phyloP scores from a whole-genome alignment of 305 asterid species.

The Solanum chacoense region DNA sequence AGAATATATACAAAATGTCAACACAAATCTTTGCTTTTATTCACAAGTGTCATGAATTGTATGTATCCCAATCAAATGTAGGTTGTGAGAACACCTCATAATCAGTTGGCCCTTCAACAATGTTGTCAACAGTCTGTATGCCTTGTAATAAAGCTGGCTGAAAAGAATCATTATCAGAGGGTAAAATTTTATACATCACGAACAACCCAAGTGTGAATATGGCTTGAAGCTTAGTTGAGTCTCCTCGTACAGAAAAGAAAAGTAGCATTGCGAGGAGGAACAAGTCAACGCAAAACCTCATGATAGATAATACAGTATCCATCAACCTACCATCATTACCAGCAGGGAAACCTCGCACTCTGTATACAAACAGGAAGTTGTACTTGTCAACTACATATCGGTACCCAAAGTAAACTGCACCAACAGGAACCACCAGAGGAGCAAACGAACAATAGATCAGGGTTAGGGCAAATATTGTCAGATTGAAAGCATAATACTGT shows the following conservation, averaged over 20 bases:
- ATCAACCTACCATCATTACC: slow-evolving; percentile 96
- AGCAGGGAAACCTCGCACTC: slow-evolving; percentile 97
- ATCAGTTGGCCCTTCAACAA: slow-evolving; percentile 57
- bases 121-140: slow-evolving; percentile 64
- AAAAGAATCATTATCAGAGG: slow-evolving; percentile 42
- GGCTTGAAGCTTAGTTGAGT: slow-evolving; percentile 86
- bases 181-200: slow-evolving; percentile 74
- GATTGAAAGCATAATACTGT: slow-evolving; percentile 91
- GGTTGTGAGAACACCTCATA: slow-evolving; percentile 90
- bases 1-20: not conserved
- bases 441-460: slow-evolving; percentile 81
- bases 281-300: slow-evolving; percentile 79
- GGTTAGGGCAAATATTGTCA: slow-evolving; percentile 91
- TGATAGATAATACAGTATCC: slow-evolving; percentile 73
- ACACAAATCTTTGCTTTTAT: not conserved
- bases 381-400: slow-evolving; percentile 91
- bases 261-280: slow-evolving; percentile 72
- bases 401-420: slow-evolving; percentile 84
- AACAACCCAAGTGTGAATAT: slow-evolving; percentile 78
- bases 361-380: slow-evolving; percentile 85
- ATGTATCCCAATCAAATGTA: slow-evolving; percentile 92
- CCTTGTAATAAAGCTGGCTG: slow-evolving; percentile 74
- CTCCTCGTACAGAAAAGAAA: slow-evolving; percentile 81
- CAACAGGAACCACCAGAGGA: slow-evolving; percentile 95
- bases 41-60: slow-evolving; percentile 33